Evolutionary conservation across 1,284 basidiomycete genomes (phyloP).

Genomic region (Wallemia hederae): DNA sequence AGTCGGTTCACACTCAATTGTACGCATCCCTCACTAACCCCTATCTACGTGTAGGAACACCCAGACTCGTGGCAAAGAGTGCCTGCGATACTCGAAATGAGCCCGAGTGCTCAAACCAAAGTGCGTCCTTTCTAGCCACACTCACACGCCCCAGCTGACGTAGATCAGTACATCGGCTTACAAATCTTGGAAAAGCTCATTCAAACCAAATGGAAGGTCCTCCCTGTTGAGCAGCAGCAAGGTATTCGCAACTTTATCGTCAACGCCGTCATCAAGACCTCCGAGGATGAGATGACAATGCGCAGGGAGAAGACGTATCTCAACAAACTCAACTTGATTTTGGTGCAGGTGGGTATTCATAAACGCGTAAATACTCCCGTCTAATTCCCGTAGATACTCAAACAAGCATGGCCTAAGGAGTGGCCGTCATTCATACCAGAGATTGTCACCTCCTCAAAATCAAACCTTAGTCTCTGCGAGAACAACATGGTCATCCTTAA

Average conservation of each 20-base stretch:
- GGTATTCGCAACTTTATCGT: constrained; percentile 95
- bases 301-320: constrained; percentile 82
- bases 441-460: constrained; percentile 87
- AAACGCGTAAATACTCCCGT: not conserved
- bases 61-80: constrained; percentile 97
- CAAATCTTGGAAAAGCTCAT: constrained; percentile 89
- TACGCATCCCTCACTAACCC: not conserved
- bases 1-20: constrained; percentile 4
- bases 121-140: constrained; percentile 20
- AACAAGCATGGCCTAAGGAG: constrained; percentile 99
- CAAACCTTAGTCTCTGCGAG: constrained; percentile 85
- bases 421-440: constrained; percentile 98
- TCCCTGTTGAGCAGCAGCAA: constrained; percentile 76
- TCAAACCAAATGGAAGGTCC: constrained; percentile 75
- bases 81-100: constrained; percentile 67
- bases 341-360: constrained; percentile 49
- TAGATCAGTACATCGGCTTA: constrained; percentile 52
- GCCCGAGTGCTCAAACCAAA: constrained; percentile 68
- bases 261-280: constrained; percentile 66
- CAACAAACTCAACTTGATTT: constrained; percentile 86
- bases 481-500: constrained; percentile 99
- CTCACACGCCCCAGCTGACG: not conserved
- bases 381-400: constrained; percentile 43
- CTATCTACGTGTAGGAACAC: constrained; percentile 25
- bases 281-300: constrained; percentile 59